Evolutionary conservation across 2,329 filamentous ascomycete species (phyloP).

Genomic region (Geosmithia putterillii): DNA sequence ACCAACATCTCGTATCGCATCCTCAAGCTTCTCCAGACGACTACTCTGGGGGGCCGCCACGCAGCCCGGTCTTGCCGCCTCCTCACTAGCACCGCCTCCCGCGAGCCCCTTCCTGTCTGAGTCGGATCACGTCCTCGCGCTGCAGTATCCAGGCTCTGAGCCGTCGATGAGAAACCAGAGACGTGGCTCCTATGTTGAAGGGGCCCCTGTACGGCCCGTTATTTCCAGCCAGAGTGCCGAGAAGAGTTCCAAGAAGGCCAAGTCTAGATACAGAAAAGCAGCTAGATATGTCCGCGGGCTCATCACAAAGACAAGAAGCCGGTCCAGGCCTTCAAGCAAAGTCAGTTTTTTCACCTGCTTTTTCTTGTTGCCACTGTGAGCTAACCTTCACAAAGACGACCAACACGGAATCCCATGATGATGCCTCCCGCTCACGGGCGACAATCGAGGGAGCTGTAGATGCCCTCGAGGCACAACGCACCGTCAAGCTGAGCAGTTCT

Average conservation of each 20-base stretch:
- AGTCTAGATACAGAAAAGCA: neutral
- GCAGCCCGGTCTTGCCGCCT: neutral
- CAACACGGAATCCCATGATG: neutral
- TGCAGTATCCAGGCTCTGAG: conserved; percentile 22
- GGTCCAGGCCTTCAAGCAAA: neutral
- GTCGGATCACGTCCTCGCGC: conserved; percentile 31
- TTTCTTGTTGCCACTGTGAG: neutral
- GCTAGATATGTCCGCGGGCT: neutral
- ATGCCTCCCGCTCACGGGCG: neutral
- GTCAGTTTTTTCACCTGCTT: neutral
- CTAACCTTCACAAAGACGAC: neutral
- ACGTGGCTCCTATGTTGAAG: no score
- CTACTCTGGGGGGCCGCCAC: neutral
- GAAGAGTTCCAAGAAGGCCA: neutral
- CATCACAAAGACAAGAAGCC: neutral
- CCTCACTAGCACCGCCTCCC: conserved; percentile 6
- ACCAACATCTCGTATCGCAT: conserved; percentile 5
- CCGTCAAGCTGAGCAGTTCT: conserved; percentile 19
- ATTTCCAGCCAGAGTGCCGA: neutral
- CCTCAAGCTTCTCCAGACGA: neutral
- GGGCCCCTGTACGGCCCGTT: no score
- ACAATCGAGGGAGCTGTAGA: neutral
- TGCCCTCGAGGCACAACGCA: neutral
- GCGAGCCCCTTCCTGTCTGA: conserved; percentile 33
- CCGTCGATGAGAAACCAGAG: neutral